These are phyloP conservation scores for Crithidia brevicula DNA, from an alignment of 208 protist genomes.

Conservation along the genomic window DNA sequence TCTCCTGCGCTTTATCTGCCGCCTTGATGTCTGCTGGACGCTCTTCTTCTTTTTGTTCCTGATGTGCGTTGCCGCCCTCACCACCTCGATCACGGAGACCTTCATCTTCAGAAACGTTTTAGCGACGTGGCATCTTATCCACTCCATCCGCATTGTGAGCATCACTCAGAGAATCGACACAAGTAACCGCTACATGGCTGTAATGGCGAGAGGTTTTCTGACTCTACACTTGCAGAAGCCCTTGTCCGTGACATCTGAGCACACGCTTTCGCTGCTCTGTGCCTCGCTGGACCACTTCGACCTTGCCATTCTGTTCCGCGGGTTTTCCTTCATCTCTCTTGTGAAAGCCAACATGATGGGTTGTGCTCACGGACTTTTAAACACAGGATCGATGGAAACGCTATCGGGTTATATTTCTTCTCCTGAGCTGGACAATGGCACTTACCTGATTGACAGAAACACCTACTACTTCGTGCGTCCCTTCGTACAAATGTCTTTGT, in stretches of 20 bases:
- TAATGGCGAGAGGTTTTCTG: not conserved
- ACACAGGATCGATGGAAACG: not conserved
- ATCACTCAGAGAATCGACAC: not conserved
- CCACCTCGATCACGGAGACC: not conserved
- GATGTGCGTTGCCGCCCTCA: not conserved
- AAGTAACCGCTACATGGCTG: not conserved
- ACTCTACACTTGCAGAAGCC: too few relatives aligned
- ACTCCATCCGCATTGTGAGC: not conserved
- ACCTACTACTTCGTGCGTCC: not conserved
- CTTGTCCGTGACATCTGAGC: too few relatives aligned
- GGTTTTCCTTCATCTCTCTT: not conserved
- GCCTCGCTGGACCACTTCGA: not conserved
- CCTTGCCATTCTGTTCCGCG: not conserved
- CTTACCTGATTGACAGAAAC: not conserved
- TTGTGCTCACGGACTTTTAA: not conserved
- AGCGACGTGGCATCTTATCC: not conserved
- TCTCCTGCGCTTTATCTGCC: too few relatives aligned
- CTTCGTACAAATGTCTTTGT: not conserved
- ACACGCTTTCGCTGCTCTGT: not conserved
- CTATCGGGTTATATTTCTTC: not conserved
- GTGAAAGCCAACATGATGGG: not conserved
- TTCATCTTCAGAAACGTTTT: not conserved
- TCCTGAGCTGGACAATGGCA: not conserved
- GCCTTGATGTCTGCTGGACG: not conserved
- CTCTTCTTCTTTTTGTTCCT: not conserved